These are phyloP conservation scores for Sarcocystis neurona DNA, from an alignment of 169 alveolate genomes.

Conservation along the genomic window DNA sequence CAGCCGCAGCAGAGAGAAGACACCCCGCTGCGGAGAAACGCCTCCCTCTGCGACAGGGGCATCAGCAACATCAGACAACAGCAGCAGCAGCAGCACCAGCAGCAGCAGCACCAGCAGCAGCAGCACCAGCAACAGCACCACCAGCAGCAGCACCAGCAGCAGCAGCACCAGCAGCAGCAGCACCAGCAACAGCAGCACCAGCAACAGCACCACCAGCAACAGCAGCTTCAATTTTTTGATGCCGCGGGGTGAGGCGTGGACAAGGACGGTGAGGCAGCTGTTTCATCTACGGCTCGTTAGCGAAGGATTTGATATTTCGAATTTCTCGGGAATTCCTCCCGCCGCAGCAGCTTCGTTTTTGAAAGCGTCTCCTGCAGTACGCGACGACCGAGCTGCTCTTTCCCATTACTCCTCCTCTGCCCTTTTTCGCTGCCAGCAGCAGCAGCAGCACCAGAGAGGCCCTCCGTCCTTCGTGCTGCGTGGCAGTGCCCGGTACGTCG, in stretches of 20 bases:
- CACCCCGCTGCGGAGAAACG: too few relatives aligned
- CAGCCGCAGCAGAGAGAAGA: conserved; percentile 25
- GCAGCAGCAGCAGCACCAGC: conserved; percentile 31
- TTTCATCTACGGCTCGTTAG: too few relatives aligned
- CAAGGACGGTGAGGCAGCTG: too few relatives aligned
- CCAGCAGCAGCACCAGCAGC: not conserved
- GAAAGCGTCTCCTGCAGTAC: too few relatives aligned
- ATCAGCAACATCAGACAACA: not conserved
- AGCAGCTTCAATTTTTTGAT: too few relatives aligned
- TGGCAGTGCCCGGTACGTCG: not conserved
- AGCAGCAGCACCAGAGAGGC: not conserved
- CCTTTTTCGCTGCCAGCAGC: not conserved
- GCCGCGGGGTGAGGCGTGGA: too few relatives aligned
- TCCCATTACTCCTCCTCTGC: too few relatives aligned
- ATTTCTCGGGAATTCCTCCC: too few relatives aligned
- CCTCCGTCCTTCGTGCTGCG: not conserved
- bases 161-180: conserved; percentile 18
- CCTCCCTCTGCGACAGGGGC: conserved; percentile 30
- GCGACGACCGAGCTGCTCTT: too few relatives aligned
- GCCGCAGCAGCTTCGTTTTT: too few relatives aligned
- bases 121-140: conserved; percentile 18
- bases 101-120: not conserved
- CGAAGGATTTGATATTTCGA: too few relatives aligned
- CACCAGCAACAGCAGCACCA: not conserved
- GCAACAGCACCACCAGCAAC: conserved; percentile 27